phyloP scores from a whole-genome alignment of 169 alveolate genomes.

The Besnoitia besnoiti region DNA sequence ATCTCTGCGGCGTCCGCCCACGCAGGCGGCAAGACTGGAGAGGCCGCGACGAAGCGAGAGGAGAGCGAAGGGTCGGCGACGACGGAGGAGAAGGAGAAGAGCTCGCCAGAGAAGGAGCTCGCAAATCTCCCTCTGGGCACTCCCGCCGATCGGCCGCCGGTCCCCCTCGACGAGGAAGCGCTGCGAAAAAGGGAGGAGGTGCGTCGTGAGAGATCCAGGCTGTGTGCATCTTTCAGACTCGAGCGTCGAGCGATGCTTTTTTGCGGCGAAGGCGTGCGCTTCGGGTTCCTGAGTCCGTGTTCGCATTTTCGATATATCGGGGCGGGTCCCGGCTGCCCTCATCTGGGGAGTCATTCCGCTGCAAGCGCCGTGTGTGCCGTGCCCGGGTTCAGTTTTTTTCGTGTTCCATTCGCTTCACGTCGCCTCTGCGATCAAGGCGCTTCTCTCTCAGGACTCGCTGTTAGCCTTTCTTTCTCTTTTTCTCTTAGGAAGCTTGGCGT shows the following conservation, averaged over 20 bases:
- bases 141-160: slow-evolving; percentile 41
- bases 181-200: slow-evolving; percentile 34
- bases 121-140: background rate
- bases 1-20: background rate
- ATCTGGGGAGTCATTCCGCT: too few relatives aligned
- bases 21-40: background rate
- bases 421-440: too few relatives aligned
- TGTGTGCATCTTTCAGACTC: background rate
- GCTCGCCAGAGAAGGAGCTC: too few relatives aligned
- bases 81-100: too few relatives aligned
- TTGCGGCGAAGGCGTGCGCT: background rate
- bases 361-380: too few relatives aligned
- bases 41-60: background rate
- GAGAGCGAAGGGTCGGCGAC: background rate
- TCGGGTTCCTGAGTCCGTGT: too few relatives aligned
- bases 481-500: background rate
- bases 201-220: background rate
- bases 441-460: too few relatives aligned
- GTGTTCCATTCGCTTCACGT: too few relatives aligned
- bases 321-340: too few relatives aligned
- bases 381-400: too few relatives aligned
- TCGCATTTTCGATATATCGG: too few relatives aligned
- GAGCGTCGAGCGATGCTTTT: background rate
- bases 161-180: background rate
- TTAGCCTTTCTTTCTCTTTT: background rate